Evolutionary conservation across 768 basidiomycete species (phyloP), one percentile per base, ranked within the genome.

Genomic region (Podaxis sp.): DNA sequence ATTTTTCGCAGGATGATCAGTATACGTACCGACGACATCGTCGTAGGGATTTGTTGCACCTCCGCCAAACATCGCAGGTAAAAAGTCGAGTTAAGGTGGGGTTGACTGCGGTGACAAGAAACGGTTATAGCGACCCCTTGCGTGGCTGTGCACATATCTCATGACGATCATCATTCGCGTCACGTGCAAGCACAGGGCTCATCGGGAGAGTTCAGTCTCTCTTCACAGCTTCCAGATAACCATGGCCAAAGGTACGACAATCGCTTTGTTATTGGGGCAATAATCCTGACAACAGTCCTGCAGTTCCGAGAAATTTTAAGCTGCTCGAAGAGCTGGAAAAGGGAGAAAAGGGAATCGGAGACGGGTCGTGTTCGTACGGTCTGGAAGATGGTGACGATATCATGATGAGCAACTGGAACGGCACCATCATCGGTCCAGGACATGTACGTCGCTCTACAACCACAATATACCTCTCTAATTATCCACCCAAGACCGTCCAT

Each of bases 291-390:
- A 8, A 4, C 12, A 30, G 30, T 33, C 15, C 4, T 28, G 63
- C 22, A 98, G 96, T 99, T 65, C 96, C 96, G 28, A 85, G 96
- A 72, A 98, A 96, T 78, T 99, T 99, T 81, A 86, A 93, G 55
- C 87, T 99, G 22, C 87, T 99, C 41, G 97, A 97, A 73, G 97
- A 99, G 80, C 90, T 99, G 66, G 97, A 99, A 76, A 98, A 99
- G 78, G 97, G 97, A 71, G 97, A 99, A 83, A 99, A 99, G 76
- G 97, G 97, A 57, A 95, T 99, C 73, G 96, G 96, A 66, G 96
- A 98, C 78, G 96, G 96, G 60, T 94, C 92, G 17, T 97, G 95
- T 80, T 96, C 95, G 20, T 99, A 99, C 70, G 97, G 97, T 44
- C 80, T 99, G 64, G 93, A 94, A 78, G 94, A 98, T 76, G 77